These are phyloP conservation scores for Blastomyces gilchristii DNA, from an alignment of 2,329 filamentous ascomycete species.

Conservation along the genomic window DNA sequence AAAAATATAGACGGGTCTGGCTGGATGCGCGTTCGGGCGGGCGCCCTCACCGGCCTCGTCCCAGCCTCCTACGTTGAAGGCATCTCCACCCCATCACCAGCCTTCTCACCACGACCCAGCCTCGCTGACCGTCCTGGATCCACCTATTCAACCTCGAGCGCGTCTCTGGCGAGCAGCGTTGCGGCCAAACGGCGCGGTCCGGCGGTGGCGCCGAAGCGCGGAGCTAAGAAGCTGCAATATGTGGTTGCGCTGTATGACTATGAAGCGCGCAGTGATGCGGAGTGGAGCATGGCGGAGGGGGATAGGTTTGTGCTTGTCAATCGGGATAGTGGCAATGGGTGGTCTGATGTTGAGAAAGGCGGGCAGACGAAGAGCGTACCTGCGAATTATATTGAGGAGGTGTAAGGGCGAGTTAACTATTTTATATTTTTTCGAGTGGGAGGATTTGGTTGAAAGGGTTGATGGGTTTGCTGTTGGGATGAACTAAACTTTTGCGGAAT, in stretches of 20 bases:
- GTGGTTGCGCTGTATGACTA: constrained; percentile 93
- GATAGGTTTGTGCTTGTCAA: constrained; percentile 85
- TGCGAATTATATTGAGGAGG: constrained; percentile 76
- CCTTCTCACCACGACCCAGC: constrained; percentile 24
- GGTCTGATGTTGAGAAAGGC: constrained; percentile 92
- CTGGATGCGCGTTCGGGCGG: constrained; percentile 75
- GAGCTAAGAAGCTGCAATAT: constrained; percentile 88
- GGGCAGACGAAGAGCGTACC: constrained; percentile 81
- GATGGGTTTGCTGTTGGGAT: neutral
- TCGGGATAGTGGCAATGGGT: constrained; percentile 83
- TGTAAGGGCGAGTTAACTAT: constrained; percentile 1
- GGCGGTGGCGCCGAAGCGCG: constrained; percentile 78
- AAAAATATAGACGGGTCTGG: constrained; percentile 63
- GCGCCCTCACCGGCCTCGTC: constrained; percentile 67
- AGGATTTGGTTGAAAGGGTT: neutral
- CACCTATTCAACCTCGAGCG: constrained; percentile 66
- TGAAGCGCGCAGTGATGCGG: constrained; percentile 68
- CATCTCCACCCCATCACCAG: constrained; percentile 38
- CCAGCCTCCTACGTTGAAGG: constrained; percentile 77
- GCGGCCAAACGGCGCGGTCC: constrained; percentile 74
- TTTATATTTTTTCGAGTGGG: neutral
- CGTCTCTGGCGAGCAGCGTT: constrained; percentile 51
- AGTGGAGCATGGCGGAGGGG: constrained; percentile 84
- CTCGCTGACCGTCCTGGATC: constrained; percentile 54
- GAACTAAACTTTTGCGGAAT: neutral